These are phyloP conservation scores for Chaetomiaceae sp. DNA, from an alignment of 2,329 filamentous ascomycete species.

Conservation along the genomic window DNA sequence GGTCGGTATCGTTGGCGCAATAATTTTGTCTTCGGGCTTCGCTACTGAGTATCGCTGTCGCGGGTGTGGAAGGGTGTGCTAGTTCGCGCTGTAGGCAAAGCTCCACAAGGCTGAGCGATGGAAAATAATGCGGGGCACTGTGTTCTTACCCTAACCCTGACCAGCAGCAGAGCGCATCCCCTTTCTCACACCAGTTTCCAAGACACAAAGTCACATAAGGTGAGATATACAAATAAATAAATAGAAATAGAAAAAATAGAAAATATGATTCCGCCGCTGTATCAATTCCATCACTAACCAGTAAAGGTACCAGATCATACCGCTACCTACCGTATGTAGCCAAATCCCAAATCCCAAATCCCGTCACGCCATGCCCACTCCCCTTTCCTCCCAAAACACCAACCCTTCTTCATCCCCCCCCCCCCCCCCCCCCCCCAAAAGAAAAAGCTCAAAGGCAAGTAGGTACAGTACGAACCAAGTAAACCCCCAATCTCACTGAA, in stretches of 20 bases:
- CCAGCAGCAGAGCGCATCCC: too few relatives aligned
- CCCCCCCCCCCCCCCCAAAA: not conserved
- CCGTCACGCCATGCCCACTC: not conserved
- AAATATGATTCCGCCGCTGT: too few relatives aligned
- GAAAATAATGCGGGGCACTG: slow-evolving; percentile 12
- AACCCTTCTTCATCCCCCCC: not conserved
- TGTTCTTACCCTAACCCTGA: slow-evolving; percentile 11
- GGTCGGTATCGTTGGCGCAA: not conserved
- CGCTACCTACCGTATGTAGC: too few relatives aligned
- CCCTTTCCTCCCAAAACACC: not conserved
- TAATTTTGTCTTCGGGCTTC: not conserved
- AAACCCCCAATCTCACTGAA: slow-evolving; percentile 37
- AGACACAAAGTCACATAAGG: too few relatives aligned
- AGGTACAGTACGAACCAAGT: not conserved
- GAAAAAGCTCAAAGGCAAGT: not conserved
- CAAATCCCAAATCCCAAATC: too few relatives aligned
- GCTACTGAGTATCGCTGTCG: too few relatives aligned
- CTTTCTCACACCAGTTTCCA: too few relatives aligned
- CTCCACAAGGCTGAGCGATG: slow-evolving; percentile 20
- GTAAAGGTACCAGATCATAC: too few relatives aligned
- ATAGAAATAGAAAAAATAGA: too few relatives aligned
- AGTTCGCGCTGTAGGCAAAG: slow-evolving; percentile 1
- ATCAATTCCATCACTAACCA: not conserved
- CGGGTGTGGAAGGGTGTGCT: not conserved
- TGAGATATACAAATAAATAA: too few relatives aligned